Conservation (phyloP, 306 rosid genomes). For the Malus fusca region DNA sequence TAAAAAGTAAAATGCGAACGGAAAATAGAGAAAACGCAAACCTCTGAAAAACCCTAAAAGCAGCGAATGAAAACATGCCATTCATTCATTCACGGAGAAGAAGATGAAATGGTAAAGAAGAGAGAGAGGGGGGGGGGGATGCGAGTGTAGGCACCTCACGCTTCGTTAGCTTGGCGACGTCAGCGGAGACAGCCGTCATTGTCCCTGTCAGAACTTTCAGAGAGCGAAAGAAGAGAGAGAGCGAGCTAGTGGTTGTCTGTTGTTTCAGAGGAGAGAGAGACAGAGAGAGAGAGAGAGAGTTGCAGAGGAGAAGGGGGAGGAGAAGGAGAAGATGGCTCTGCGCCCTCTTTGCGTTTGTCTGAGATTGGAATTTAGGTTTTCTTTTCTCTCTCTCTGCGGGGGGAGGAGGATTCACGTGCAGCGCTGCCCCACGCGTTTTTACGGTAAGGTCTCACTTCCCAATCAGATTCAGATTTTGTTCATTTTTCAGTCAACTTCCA, state of each 20-base stretch:
- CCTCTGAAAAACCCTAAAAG: slow-evolving; percentile 3
- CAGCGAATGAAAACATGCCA: neutral
- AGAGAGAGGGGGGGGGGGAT: neutral
- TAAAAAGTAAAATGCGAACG: neutral
- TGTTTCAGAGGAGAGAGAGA: slow-evolving; percentile 6
- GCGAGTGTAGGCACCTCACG: slow-evolving; percentile 12
- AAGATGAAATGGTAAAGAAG: neutral
- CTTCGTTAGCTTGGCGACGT: slow-evolving; percentile 12
- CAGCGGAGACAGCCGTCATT: slow-evolving; percentile 18
- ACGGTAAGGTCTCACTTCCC: neutral
- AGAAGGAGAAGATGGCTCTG: slow-evolving; percentile 21
- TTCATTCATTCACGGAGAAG: neutral
- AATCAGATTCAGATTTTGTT: slow-evolving; percentile 3
- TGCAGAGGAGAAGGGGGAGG: neutral
- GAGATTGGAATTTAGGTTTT: slow-evolving; percentile 67
- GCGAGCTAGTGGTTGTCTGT: neutral
- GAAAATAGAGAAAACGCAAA: neutral
- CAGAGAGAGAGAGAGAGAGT: neutral
- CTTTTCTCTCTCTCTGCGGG: neutral
- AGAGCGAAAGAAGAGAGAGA: neutral
- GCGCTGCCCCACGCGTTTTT: neutral
- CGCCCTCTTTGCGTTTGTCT: slow-evolving; percentile 23
- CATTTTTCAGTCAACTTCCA: neutral
- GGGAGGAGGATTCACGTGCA: neutral
- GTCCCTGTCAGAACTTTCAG: neutral